phyloP scores from a whole-genome alignment of 2,329 filamentous ascomycete genomes.

The Phaeophleospora eucalypticola region DNA sequence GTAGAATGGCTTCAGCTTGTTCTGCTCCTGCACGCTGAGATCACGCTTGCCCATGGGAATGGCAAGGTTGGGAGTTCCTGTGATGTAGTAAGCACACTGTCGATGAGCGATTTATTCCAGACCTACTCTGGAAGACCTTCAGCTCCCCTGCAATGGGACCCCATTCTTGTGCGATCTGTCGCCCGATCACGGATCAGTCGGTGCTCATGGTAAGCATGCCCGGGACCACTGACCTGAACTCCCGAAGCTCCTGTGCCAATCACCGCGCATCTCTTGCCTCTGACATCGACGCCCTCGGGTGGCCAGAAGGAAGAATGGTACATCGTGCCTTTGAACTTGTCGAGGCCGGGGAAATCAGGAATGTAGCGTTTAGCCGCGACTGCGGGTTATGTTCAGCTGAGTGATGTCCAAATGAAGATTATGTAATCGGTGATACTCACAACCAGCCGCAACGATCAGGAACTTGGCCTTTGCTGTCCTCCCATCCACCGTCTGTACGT shows the following conservation, averaged over 20 bases:
- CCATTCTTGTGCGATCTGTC: constrained; percentile 18
- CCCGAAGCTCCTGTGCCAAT: constrained; percentile 42
- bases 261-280: constrained; percentile 38
- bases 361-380: constrained; percentile 37
- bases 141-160: constrained; percentile 15
- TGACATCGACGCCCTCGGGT: constrained; percentile 17
- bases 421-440: constrained; percentile 41
- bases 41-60: constrained; percentile 45
- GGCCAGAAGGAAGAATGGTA: constrained; percentile 43
- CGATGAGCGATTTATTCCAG: not conserved
- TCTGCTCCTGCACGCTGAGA: constrained; percentile 50
- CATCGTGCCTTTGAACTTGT: constrained; percentile 37
- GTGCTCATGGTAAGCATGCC: constrained; percentile 44
- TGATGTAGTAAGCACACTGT: not conserved
- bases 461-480: constrained; percentile 49
- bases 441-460: constrained; percentile 50
- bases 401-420: too few relatives aligned
- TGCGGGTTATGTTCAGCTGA: too few relatives aligned
- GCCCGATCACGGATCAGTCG: not conserved
- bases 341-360: constrained; percentile 35
- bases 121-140: constrained; percentile 19
- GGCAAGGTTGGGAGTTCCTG: constrained; percentile 11
- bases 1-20: constrained; percentile 40
- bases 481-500: constrained; percentile 50
- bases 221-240: constrained; percentile 39